phyloP scores from a whole-genome alignment of 805 yeast genomes.

The Yamadazyma philogaea region DNA sequence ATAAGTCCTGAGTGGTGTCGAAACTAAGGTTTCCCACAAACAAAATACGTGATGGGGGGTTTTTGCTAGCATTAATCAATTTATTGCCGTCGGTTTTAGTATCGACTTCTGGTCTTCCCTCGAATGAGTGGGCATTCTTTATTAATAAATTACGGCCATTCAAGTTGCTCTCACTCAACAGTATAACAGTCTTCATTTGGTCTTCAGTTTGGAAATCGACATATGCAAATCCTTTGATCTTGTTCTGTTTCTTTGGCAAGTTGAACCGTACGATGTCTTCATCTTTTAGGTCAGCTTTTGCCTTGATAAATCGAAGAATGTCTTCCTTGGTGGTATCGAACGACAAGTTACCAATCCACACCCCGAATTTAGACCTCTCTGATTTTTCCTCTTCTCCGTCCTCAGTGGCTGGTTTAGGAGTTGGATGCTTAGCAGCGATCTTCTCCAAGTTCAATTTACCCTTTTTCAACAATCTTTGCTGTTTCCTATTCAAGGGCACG shows the following conservation, averaged over 20 bases:
- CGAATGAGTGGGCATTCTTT: constrained; percentile 74
- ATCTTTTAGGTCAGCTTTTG: constrained; percentile 47
- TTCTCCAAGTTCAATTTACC: constrained; percentile 70
- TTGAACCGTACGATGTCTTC: constrained; percentile 71
- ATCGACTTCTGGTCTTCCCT: constrained; percentile 74
- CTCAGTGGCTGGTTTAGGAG: constrained; percentile 34
- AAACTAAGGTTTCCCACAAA: constrained; percentile 93
- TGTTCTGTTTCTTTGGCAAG: constrained; percentile 70
- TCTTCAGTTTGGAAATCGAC: constrained; percentile 67
- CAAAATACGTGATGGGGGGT: constrained; percentile 84
- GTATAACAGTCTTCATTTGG: constrained; percentile 60
- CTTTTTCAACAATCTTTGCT: constrained; percentile 78
- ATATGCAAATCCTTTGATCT: constrained; percentile 85
- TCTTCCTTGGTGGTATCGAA: constrained; percentile 82
- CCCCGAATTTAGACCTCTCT: constrained; percentile 60
- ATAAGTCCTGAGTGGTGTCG: constrained; percentile 78
- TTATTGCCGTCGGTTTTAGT: constrained; percentile 17
- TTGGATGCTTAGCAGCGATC: constrained; percentile 38
- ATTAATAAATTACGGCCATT: constrained; percentile 86
- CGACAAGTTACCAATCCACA: constrained; percentile 92
- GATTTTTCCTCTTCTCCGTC: constrained; percentile 18
- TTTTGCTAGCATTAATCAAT: constrained; percentile 47
- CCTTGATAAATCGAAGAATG: constrained; percentile 57
- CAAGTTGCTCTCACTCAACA: constrained; percentile 65
- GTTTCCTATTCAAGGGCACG: constrained; percentile 87